phyloP scores from a whole-genome alignment of 768 basidiomycete genomes.

The Sporobolomyces pararoseus region DNA sequence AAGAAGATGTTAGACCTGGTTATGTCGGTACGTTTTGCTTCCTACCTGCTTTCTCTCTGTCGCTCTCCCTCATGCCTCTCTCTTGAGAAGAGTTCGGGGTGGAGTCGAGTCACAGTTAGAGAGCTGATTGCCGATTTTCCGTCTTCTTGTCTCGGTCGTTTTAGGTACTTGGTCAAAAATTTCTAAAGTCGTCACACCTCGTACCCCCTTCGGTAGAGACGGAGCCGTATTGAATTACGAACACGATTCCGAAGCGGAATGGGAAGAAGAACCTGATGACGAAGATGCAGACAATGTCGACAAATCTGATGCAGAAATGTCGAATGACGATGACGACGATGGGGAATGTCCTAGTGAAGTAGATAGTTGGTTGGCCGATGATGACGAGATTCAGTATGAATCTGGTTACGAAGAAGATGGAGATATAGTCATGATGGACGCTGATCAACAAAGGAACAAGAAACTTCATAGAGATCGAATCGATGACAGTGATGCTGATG shows the following conservation, averaged over 20 bases:
- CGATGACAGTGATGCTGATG: not conserved
- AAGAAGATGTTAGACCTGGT: conserved; percentile 78
- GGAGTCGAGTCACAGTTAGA: too few species aligned
- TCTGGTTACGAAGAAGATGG: conserved; percentile 40
- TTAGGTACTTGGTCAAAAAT: conserved; percentile 76
- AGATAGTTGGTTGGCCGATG: conserved; percentile 43
- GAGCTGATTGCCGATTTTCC: too few species aligned
- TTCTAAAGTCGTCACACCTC: conserved; percentile 72
- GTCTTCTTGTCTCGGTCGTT: too few species aligned
- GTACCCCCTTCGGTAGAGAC: conserved; percentile 78
- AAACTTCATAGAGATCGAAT: not conserved
- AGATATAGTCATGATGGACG: conserved; percentile 32
- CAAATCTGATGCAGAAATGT: conserved; percentile 16
- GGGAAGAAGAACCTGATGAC: conserved; percentile 72
- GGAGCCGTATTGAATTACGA: conserved; percentile 74
- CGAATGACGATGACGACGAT: conserved; percentile 33
- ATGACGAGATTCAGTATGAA: conserved; percentile 45
- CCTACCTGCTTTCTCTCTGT: not conserved
- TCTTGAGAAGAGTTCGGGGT: too few species aligned
- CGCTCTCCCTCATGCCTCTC: too few species aligned
- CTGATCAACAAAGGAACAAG: conserved; percentile 23
- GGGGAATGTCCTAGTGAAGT: not conserved
- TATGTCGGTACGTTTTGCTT: conserved; percentile 64
- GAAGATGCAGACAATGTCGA: conserved; percentile 41
- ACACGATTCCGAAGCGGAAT: conserved; percentile 92